phyloP scores from a whole-genome alignment of 2,329 filamentous ascomycete species.

The Geosmithia morbida region DNA sequence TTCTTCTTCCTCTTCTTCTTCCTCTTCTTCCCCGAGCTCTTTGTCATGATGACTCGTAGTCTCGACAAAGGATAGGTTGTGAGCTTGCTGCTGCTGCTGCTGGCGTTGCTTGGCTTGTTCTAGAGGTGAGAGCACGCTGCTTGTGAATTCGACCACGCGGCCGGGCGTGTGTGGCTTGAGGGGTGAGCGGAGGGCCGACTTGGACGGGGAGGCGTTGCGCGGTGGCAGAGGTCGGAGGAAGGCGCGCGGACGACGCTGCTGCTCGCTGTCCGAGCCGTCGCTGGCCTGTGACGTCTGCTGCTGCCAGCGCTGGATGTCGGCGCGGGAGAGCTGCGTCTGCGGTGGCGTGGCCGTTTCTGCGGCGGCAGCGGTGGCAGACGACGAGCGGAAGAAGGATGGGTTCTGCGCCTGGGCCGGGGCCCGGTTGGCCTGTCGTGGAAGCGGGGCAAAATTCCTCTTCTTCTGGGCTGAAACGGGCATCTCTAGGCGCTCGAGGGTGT shows the following conservation, averaged over 20 bases:
- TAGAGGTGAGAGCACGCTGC: conserved; percentile 30
- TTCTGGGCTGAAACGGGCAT: conserved; percentile 28
- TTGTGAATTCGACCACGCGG: conserved; percentile 42
- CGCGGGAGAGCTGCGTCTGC: conserved; percentile 24
- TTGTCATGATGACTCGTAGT: not conserved
- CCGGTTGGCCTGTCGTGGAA: conserved; percentile 15
- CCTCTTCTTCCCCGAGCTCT: not conserved
- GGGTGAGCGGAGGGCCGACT: conserved; percentile 42
- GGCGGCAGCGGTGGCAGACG: conserved; percentile 9
- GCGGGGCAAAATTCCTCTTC: conserved; percentile 30
- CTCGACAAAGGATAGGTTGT: conserved; percentile 4
- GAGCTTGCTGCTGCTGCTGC: conserved; percentile 7
- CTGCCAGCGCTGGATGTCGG: conserved; percentile 26
- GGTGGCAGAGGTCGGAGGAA: conserved; percentile 33
- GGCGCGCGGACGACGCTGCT: conserved; percentile 17
- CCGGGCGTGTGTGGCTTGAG: conserved; percentile 43
- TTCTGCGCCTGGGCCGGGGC: not conserved
- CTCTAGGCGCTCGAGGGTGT: conserved; percentile 16
- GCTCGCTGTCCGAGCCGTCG: conserved; percentile 16
- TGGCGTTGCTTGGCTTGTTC: conserved; percentile 22
- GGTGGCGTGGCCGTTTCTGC: conserved; percentile 18
- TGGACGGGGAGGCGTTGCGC: conserved; percentile 37
- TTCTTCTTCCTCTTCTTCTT: conserved; percentile 2
- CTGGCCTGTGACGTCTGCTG: conserved; percentile 19
- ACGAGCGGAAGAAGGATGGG: conserved; percentile 21